Conservation (phyloP, 768 basidiomycete species). For the Russula earlei region DNA sequence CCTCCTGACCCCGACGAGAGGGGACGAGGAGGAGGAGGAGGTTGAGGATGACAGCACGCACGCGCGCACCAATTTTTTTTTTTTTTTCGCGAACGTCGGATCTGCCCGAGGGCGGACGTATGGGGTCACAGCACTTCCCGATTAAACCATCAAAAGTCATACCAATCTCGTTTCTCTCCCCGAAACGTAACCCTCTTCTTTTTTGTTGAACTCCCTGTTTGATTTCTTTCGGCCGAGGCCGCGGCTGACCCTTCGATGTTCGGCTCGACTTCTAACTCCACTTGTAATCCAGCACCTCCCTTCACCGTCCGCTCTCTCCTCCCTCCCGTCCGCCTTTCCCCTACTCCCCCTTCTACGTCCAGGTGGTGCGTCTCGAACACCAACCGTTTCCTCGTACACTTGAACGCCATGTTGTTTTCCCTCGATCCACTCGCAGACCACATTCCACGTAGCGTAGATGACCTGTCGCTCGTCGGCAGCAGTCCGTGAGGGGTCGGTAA, state of each 20-base stretch:
- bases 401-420: constrained; percentile 95
- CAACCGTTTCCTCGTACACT: constrained; percentile 78
- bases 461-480: constrained; percentile 69
- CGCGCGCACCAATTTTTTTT: neutral
- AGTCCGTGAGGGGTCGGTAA: constrained; percentile 70
- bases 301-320: constrained; percentile 5
- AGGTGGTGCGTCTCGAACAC: constrained; percentile 89
- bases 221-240: constrained; percentile 5
- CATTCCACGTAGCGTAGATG: constrained; percentile 77
- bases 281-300: constrained; percentile 26
- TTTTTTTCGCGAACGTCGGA: neutral
- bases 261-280: constrained; percentile 33
- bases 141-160: constrained; percentile 45
- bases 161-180: constrained; percentile 58
- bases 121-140: neutral
- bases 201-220: constrained; percentile 31
- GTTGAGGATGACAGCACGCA: neutral
- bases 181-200: constrained; percentile 64
- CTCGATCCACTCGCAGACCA: constrained; percentile 55
- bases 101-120: neutral
- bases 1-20: neutral
- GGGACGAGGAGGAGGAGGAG: neutral
- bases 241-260: constrained; percentile 5
- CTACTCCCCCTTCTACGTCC: constrained; percentile 76
- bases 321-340: constrained; percentile 54